These are phyloP conservation scores for Trichocladium antarcticum DNA, from an alignment of 495 filamentous ascomycete species.

Conservation along the genomic window DNA sequence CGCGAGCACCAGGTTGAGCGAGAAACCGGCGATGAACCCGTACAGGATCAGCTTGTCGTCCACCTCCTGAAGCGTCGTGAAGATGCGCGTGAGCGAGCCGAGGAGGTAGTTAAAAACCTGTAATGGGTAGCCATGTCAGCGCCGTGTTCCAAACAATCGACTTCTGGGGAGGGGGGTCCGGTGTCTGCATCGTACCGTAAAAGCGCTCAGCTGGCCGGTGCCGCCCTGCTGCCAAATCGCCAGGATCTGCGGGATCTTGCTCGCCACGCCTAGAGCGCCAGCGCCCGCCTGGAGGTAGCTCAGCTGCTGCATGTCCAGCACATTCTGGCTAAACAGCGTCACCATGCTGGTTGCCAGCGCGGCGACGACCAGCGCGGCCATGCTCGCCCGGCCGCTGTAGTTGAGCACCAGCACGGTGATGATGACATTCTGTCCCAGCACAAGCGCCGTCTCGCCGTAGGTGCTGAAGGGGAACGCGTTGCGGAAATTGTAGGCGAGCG, in stretches of 20 bases:
- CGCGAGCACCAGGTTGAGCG: slow-evolving; percentile 76
- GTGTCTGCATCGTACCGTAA: slow-evolving; percentile 54
- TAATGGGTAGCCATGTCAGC: not conserved
- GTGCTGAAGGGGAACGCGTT: slow-evolving; percentile 91
- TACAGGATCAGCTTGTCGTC: slow-evolving; percentile 91
- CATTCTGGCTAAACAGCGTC: slow-evolving; percentile 53
- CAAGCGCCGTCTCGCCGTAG: slow-evolving; percentile 86
- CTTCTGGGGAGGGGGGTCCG: slow-evolving; percentile 4
- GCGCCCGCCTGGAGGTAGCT: slow-evolving; percentile 74
- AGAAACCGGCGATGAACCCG: slow-evolving; percentile 79
- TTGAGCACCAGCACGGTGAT: slow-evolving; percentile 75
- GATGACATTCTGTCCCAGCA: slow-evolving; percentile 80
- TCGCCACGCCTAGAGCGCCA: slow-evolving; percentile 68
- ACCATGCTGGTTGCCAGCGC: slow-evolving; percentile 55
- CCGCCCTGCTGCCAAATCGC: slow-evolving; percentile 73
- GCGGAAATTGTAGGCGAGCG: slow-evolving; percentile 78
- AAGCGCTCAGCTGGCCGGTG: slow-evolving; percentile 91
- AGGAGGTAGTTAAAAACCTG: slow-evolving; percentile 97
- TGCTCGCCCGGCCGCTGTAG: slow-evolving; percentile 50
- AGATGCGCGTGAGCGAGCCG: slow-evolving; percentile 85
- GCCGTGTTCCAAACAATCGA: not conserved
- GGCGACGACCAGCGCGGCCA: slow-evolving; percentile 65
- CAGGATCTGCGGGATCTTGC: slow-evolving; percentile 85
- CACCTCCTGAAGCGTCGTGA: slow-evolving; percentile 93
- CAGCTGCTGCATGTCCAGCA: slow-evolving; percentile 59